Base-by-base conservation (phyloP, 1,284 basidiomycete species). In the Puccinia triticina region DNA sequence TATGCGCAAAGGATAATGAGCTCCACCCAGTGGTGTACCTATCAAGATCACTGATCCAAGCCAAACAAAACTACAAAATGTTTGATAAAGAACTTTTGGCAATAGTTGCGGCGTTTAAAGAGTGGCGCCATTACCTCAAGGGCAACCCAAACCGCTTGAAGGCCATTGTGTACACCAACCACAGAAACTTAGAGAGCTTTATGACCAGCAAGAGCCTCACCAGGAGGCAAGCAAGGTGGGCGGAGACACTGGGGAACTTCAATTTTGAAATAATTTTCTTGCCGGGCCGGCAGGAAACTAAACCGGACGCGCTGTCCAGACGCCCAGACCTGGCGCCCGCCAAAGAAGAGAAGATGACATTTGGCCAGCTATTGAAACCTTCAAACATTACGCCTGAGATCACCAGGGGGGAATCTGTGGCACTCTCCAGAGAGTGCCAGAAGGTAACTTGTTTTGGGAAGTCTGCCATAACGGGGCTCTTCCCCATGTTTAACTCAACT, bases 21-120 rank as follows among this genome's bases (percentile, higher is more conserved):
- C 23, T 71, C 18, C 77, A 79, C 64, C 66, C 61, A 32, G 76
- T 78, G 32, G 76, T 46, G 4, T 67, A 29, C 26, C 21, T 66
- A 7, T 77, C 76, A 32, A 7, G 53, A 11, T 48, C 40, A 32
- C 64, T 78, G 4, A 12, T 78, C 11, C 16, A 21, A 32, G 16
- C 46, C 3, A 40, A 78, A n/a, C 1, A 18, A 3, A 69, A 79
- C 29, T 79, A 79, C 48, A 29, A 66, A 11, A 77, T 77, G 1
- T 48, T 46, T 34, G 59, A 77, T 46, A 77, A 77, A n/a, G 76
- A 77, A 34, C 61, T 77, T 8, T 46, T 77, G 21, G 57, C 55
- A 23, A 50, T 77, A 8, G 59, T 77, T 5, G 43, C 34, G 1
- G 23, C 43, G 5, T 61, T 77, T 7, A 37, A 46, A 12, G 12